Percentiles rank a stretch among this genome's conserved stretches.
These are phyloP conservation scores for Venturia oleaginea DNA, from an alignment of 2,329 filamentous ascomycete species.

Conservation along the genomic window DNA sequence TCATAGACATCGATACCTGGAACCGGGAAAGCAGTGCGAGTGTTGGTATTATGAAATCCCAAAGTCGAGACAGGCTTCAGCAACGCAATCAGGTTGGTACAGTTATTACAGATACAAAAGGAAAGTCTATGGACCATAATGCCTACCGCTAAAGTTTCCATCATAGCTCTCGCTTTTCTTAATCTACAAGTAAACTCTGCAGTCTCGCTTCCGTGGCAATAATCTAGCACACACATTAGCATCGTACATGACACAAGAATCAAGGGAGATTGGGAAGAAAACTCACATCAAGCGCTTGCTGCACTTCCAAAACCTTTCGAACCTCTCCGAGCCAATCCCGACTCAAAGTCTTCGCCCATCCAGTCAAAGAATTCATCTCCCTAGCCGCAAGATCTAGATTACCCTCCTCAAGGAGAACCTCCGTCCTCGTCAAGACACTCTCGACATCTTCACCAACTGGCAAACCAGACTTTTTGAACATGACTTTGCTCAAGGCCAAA, in stretches of 20 bases:
- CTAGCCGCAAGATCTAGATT: conserved; percentile 83
- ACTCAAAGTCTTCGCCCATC: conserved; percentile 93
- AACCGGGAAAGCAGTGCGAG: not conserved
- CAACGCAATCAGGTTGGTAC: not conserved
- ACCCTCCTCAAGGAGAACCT: conserved; percentile 85
- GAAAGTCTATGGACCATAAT: not conserved
- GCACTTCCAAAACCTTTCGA: conserved; percentile 85
- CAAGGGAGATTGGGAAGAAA: not conserved
- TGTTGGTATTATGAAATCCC: not conserved
- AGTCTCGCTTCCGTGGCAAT: conserved; percentile 85
- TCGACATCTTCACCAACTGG: conserved; percentile 84
- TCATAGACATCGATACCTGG: too few species aligned
- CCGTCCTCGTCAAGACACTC: conserved; percentile 81
- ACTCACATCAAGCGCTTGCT: conserved; percentile 90
- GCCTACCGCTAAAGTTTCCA: not conserved
- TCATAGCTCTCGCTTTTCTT: conserved; percentile 19
- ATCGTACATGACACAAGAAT: not conserved
- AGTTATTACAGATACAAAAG: conserved; percentile 4
- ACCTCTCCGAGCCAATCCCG: conserved; percentile 90
- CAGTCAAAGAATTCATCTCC: conserved; percentile 87
- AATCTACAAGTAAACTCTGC: conserved; percentile 79
- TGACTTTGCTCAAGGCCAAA: conserved; percentile 79
- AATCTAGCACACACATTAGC: conserved; percentile 43
- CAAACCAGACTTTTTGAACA: conserved; percentile 84
- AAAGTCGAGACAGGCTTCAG: not conserved